These are phyloP conservation scores for Fraxinus xanthoxyloides DNA, from an alignment of 305 asterid species.

Conservation along the genomic window DNA sequence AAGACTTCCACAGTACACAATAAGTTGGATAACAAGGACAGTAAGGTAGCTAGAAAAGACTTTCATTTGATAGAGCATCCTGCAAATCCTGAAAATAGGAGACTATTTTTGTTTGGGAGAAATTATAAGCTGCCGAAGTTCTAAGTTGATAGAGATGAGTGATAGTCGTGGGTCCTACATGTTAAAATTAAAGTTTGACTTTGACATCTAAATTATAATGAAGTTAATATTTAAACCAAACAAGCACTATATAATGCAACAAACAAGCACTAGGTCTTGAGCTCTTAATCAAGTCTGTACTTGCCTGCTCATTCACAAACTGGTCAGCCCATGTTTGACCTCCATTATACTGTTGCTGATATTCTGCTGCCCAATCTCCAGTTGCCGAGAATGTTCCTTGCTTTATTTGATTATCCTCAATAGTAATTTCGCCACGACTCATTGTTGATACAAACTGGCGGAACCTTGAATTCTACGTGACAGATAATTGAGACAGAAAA, in stretches of 20 bases:
- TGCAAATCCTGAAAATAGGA: slow-evolving; percentile 9
- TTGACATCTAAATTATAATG: neutral
- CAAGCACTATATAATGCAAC: neutral
- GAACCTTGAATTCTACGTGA: slow-evolving; percentile 81
- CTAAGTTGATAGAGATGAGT: neutral
- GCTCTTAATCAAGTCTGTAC: slow-evolving; percentile 25
- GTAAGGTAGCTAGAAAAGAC: neutral
- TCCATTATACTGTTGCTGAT: slow-evolving; percentile 72
- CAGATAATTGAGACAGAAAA: slow-evolving; percentile 20
- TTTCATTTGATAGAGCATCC: neutral
- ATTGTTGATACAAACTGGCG: slow-evolving; percentile 96
- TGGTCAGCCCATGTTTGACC: slow-evolving; percentile 94
- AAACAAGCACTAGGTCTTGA: slow-evolving; percentile 4
- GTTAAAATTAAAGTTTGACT: neutral
- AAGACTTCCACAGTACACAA: slow-evolving; percentile 5
- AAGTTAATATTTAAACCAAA: neutral
- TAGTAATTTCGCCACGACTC: slow-evolving; percentile 95
- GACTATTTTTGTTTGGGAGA: neutral
- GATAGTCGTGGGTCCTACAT: neutral
- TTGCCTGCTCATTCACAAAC: slow-evolving; percentile 82
- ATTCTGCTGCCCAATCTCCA: slow-evolving; percentile 95
- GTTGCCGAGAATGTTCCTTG: slow-evolving; percentile 60
- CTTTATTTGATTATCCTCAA: slow-evolving; percentile 92
- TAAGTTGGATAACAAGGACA: slow-evolving; percentile 3
- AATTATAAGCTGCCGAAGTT: neutral